These are phyloP conservation scores for Arctium lappa DNA, from an alignment of 129 eudicot genomes.

Conservation along the genomic window DNA sequence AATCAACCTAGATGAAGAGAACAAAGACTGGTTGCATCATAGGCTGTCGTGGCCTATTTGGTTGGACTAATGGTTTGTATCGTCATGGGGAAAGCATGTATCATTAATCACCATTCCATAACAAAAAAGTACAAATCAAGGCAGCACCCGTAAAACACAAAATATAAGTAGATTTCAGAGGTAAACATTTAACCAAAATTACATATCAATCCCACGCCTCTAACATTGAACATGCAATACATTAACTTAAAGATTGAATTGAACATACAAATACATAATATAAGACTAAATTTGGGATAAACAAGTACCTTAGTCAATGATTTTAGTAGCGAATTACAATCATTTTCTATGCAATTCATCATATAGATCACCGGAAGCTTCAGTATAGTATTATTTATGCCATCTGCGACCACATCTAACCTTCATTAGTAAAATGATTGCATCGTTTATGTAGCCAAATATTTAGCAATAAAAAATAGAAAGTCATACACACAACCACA, in stretches of 20 bases:
- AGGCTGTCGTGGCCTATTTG: background rate
- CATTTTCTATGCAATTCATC: conserved; percentile 86
- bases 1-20: no score
- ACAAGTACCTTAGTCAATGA: conserved; percentile 50
- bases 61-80: background rate
- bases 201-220: background rate
- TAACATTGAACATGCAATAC: conserved; percentile 3
- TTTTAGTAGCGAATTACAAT: conserved; percentile 68
- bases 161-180: background rate
- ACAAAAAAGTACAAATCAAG: conserved; percentile 1
- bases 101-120: background rate
- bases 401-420: conserved; percentile 58
- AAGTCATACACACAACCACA: conserved; percentile 14
- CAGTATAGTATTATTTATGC: conserved; percentile 24
- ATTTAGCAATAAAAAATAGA: background rate
- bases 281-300: conserved; percentile 2
- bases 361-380: conserved; percentile 71
- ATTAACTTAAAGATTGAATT: conserved; percentile 6
- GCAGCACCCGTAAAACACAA: background rate
- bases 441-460: conserved; percentile 18
- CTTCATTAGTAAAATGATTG: conserved; percentile 36
- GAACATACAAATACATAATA: conserved; percentile 2
- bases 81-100: background rate
- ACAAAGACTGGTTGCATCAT: background rate
- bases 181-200: conserved; percentile 3